phyloP scores from a whole-genome alignment of 331 rosid species.

The Malus hybrid region DNA sequence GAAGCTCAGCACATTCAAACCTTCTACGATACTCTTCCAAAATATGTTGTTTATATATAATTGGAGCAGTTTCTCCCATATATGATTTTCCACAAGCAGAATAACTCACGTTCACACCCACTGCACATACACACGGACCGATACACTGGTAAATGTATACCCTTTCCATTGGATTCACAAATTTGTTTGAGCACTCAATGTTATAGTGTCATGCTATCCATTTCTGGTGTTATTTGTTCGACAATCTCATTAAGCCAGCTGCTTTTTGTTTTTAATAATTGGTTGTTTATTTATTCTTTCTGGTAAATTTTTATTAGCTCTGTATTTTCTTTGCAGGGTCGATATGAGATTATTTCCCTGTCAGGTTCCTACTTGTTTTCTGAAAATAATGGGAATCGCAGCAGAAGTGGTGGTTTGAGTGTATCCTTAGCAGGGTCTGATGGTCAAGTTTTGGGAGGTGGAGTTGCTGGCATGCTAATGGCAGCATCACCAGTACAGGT shows the following conservation, averaged over 20 bases:
- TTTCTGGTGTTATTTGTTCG: not conserved
- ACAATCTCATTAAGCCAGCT: not conserved
- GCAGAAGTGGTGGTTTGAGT: constrained; percentile 38
- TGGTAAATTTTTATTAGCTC: not conserved
- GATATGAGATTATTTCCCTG: constrained; percentile 55
- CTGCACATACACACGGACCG: not conserved
- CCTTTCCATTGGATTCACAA: not conserved
- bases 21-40: not conserved
- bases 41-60: not conserved
- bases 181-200: not conserved
- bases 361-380: constrained; percentile 37
- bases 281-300: not conserved
- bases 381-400: constrained; percentile 35
- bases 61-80: not conserved
- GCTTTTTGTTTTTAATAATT: not conserved
- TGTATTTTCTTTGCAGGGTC: constrained; percentile 48
- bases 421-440: constrained; percentile 51
- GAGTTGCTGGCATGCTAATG: constrained; percentile 56
- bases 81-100: not conserved
- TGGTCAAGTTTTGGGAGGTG: constrained; percentile 69
- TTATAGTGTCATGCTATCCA: not conserved
- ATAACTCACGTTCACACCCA: not conserved
- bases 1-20: not conserved
- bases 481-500: constrained; percentile 80
- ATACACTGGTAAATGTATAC: not conserved